These are phyloP conservation scores for Taiwanofungus camphoratus DNA, from an alignment of 1,284 basidiomycete species.

Conservation along the genomic window DNA sequence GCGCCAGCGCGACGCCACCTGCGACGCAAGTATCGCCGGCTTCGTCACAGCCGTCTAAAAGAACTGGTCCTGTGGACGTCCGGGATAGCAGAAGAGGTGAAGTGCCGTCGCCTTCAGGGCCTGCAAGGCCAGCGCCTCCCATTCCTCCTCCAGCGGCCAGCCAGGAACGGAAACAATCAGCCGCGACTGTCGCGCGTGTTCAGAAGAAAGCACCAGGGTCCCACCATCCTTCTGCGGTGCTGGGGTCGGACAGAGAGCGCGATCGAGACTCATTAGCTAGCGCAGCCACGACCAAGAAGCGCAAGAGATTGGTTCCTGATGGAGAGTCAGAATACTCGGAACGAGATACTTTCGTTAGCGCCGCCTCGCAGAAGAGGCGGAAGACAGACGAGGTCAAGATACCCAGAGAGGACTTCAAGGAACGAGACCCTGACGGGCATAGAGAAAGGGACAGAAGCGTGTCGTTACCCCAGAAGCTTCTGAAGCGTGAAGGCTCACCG, in stretches of 20 bases:
- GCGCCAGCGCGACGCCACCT: constrained; percentile 16
- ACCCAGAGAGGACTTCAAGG: constrained; percentile 8
- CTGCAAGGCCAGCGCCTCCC: constrained; percentile 20
- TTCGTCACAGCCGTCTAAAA: constrained; percentile 14
- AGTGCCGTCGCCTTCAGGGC: constrained; percentile 14
- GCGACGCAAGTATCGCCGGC: constrained; percentile 12
- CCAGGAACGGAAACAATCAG: constrained; percentile 20
- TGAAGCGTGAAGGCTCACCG: constrained; percentile 22
- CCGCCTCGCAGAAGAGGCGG: constrained; percentile 20
- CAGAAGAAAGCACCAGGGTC: constrained; percentile 17
- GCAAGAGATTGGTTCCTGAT: constrained; percentile 1
- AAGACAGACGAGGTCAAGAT: constrained; percentile 21
- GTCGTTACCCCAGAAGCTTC: constrained; percentile 28
- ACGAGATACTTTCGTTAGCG: constrained; percentile 16
- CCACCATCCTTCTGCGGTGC: constrained; percentile 5
- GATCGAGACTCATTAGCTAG: constrained; percentile 10
- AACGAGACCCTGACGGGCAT: constrained; percentile 13
- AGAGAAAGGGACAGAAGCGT: constrained; percentile 21
- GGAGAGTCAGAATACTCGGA: constrained; percentile 24
- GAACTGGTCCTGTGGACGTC: constrained; percentile 19
- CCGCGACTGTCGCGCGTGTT: constrained; percentile 12
- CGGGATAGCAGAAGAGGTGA: constrained; percentile 16
- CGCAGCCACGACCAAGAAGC: constrained; percentile 20
- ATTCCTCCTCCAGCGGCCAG: constrained; percentile 21
- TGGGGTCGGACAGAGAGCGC: constrained; percentile 23